phyloP scores from a whole-genome alignment of 2,329 filamentous ascomycete species.

The Colletotrichum kahawae region DNA sequence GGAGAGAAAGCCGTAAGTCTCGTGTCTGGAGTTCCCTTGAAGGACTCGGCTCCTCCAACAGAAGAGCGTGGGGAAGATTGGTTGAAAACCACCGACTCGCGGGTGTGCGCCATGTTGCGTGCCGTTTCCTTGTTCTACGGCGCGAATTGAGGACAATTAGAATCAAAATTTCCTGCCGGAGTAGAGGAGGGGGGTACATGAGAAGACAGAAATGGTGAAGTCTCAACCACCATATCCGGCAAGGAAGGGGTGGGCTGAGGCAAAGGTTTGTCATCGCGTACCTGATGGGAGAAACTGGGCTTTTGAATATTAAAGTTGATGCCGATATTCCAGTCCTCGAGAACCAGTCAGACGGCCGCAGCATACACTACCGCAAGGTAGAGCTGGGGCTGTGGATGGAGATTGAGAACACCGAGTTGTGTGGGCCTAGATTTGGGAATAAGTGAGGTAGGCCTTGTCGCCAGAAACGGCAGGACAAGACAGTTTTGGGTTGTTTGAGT shows the following conservation, averaged over 20 bases:
- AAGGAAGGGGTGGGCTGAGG: background rate
- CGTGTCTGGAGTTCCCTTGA: constrained; percentile 69
- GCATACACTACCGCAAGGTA: background rate
- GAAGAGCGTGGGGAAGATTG: constrained; percentile 58
- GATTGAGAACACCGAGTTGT: background rate
- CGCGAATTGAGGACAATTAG: background rate
- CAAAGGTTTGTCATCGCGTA: background rate
- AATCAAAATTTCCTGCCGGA: background rate
- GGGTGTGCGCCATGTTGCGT: background rate
- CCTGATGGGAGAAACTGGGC: background rate
- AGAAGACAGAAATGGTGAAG: background rate
- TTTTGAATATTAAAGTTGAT: background rate
- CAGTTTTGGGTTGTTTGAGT: background rate
- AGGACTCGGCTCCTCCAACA: constrained; percentile 57
- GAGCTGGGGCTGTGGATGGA: background rate
- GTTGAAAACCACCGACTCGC: constrained; percentile 33
- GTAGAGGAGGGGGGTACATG: background rate
- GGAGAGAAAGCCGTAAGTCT: constrained; percentile 69
- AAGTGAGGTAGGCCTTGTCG: background rate
- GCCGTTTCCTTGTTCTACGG: background rate
- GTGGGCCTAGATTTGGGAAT: background rate
- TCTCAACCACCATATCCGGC: background rate
- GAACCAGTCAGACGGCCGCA: background rate
- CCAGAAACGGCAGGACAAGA: background rate
- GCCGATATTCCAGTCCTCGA: background rate